These are phyloP conservation scores for Agastache rugosa DNA, from an alignment of 257 asterid species.

Conservation along the genomic window DNA sequence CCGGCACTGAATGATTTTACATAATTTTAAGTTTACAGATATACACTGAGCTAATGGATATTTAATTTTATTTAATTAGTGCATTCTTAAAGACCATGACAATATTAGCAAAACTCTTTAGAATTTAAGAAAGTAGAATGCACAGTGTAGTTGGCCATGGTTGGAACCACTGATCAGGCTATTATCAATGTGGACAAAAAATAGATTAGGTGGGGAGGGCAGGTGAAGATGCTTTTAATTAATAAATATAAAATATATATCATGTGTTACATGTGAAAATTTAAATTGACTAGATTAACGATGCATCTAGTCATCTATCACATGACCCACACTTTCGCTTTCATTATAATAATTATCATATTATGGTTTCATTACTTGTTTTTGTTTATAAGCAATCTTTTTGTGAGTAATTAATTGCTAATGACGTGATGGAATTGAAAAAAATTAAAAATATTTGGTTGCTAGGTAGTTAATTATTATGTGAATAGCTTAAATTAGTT, in stretches of 20 bases:
- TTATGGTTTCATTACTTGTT: background rate
- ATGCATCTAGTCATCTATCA: constrained; percentile 14
- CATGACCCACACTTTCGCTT: constrained; percentile 29
- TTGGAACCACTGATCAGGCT: background rate
- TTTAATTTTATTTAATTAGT: too few relatives aligned
- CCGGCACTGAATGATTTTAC: too few relatives aligned
- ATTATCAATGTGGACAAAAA: background rate
- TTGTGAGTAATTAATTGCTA: background rate
- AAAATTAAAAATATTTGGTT: too few relatives aligned
- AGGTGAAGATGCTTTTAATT: constrained; percentile 9
- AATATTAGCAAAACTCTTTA: too few relatives aligned
- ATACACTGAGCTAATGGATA: too few relatives aligned
- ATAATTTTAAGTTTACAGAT: too few relatives aligned
- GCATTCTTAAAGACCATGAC: too few relatives aligned
- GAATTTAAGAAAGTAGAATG: too few relatives aligned
- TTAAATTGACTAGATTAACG: background rate
- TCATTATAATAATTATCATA: too few relatives aligned
- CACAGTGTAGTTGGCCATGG: background rate
- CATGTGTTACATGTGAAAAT: constrained; percentile 35
- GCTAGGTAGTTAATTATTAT: background rate
- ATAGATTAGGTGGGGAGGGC: constrained; percentile 22
- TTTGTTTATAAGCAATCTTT: constrained; percentile 11
- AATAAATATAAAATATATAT: background rate
- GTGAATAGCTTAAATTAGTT: background rate
- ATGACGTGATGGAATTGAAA: too few relatives aligned